phyloP scores from a whole-genome alignment of 202 grass and related monocot species.

The Panicum virgatum region DNA sequence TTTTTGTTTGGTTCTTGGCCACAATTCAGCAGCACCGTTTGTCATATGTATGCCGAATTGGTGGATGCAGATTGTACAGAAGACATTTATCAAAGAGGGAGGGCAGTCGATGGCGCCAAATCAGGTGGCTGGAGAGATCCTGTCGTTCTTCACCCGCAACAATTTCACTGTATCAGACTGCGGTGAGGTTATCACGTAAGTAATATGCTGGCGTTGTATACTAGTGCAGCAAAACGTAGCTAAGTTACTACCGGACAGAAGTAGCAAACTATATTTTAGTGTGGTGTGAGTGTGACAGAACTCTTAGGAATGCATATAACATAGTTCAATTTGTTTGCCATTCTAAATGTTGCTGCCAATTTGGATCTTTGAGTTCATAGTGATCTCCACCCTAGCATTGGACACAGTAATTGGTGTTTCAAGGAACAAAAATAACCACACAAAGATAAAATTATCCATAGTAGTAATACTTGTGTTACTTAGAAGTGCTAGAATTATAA shows the following conservation, averaged over 20 bases:
- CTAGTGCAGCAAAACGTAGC: neutral
- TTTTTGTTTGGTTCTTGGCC: neutral
- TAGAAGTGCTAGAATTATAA: neutral
- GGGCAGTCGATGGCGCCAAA: slow-evolving; percentile 52
- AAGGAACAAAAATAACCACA: neutral
- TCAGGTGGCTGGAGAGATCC: slow-evolving; percentile 83
- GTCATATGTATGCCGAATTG: slow-evolving; percentile 7
- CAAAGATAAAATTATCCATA: neutral
- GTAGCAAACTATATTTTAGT: neutral
- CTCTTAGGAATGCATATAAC: neutral
- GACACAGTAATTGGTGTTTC: slow-evolving; percentile 3
- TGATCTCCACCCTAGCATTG: neutral
- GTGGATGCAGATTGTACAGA: slow-evolving; percentile 77
- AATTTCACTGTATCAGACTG: slow-evolving; percentile 77
- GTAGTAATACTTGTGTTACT: neutral
- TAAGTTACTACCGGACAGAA: neutral
- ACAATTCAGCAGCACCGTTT: neutral
- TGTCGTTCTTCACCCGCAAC: slow-evolving; percentile 95
- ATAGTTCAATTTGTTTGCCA: neutral
- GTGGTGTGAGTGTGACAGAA: neutral
- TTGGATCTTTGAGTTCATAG: neutral
- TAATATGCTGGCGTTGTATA: neutral
- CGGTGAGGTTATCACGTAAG: slow-evolving; percentile 96
- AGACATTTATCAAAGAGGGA: slow-evolving; percentile 77
- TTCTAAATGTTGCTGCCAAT: neutral